Evolutionary conservation across 2,329 filamentous ascomycete genomes (phyloP), one percentile per base, ranked within the genome.

Genomic region (Cladorrhinum sp.): DNA sequence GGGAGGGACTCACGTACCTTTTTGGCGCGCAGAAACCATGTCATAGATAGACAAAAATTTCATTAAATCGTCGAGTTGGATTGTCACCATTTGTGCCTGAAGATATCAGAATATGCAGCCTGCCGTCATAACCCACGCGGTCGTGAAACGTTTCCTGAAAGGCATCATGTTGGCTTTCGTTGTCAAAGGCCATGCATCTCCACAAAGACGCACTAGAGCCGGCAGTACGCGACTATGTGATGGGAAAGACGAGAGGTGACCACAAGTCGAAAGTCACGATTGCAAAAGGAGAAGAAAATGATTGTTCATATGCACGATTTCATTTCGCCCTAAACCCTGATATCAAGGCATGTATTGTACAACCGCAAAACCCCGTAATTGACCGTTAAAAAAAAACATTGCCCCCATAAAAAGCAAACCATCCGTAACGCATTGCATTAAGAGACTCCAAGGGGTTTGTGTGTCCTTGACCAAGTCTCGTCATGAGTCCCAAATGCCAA

Each of bases 391-490:
- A n/a, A 82, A 80, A 87, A 84, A 86, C 83, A 86, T 84, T 86
- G 82, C 81, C 84, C 84, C 84, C 80, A 79, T 61, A 79, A 74
- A 75, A 82, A 82, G 69, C 69, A 73, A 65, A 72, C 85, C 84
- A 86, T 87, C 86, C 85, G 83, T 88, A 87, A 88, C 86, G 85
- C 86, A 86, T 88, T 87, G 85, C 86, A 88, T 88, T 87, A 87
- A 82, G 79, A 84, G 80, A 83, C 78, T 78, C 81, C 79, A 77
- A 79, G 75, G 72, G 77, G 73, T 71, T 71, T 68, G 70, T 71
- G 69, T 71, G 71, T 72, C 76, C 75, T 74, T 75, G 74, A 75
- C 78, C 53, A 55, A 77, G 76, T 75, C 79, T 82, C 79, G 74
- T 82, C 80, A 81, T 83, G 81, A 83, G 80, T 82, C 80, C 80